Evolutionary conservation across 495 filamentous ascomycete genomes (phyloP).

Genomic region (Aspergillus avenaceus): DNA sequence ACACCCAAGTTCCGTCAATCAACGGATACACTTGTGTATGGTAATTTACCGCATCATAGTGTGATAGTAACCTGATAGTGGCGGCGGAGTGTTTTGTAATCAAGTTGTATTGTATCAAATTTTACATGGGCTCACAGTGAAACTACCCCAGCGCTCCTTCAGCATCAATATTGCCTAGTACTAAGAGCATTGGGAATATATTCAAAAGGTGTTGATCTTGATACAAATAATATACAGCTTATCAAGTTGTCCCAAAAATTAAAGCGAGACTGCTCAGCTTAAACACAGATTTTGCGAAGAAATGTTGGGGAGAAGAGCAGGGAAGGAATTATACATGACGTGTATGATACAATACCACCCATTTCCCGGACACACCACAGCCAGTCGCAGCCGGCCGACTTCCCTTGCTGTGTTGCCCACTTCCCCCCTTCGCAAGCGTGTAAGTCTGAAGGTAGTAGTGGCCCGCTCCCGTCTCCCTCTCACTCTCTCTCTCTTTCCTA

Average conservation of each 20-base stretch:
- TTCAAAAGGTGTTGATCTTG: too few species aligned
- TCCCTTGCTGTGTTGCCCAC: conserved; percentile 24
- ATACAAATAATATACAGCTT: too few species aligned
- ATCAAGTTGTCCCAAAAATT: too few species aligned
- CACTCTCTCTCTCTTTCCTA: conserved; percentile 27
- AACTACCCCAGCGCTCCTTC: neutral
- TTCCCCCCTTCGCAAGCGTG: conserved; percentile 18
- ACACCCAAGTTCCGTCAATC: neutral
- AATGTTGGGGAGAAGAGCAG: neutral
- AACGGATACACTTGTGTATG: neutral
- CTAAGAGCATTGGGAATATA: too few species aligned
- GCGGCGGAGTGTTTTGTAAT: neutral
- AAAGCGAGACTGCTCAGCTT: neutral
- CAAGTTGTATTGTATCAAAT: neutral
- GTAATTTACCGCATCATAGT: neutral
- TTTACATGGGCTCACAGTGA: neutral
- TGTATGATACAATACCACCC: conserved; percentile 18
- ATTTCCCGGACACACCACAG: conserved; percentile 15
- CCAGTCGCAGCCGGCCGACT: conserved; percentile 13
- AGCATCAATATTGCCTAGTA: too few species aligned
- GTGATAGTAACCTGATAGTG: neutral
- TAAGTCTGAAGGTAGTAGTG: conserved; percentile 15
- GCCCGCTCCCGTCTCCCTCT: conserved; percentile 27
- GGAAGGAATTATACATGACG: conserved; percentile 13
- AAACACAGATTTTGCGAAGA: neutral